These are phyloP conservation scores for Teunomyces stri DNA, from an alignment of 805 yeast species.

Conservation along the genomic window DNA sequence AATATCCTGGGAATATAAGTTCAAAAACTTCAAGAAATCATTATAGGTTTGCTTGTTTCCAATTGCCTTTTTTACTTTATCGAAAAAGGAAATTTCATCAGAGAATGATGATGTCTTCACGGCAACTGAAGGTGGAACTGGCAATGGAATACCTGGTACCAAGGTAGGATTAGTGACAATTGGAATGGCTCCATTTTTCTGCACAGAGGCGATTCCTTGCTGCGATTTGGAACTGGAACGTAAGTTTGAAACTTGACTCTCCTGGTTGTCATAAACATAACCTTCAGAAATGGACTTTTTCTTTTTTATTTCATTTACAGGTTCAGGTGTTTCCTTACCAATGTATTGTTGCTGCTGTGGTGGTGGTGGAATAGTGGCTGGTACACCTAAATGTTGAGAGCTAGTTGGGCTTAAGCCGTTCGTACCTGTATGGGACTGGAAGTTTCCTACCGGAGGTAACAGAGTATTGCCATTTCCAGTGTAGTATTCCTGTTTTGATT, in stretches of 20 bases:
- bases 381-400: slow-evolving; percentile 15
- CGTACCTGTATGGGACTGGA: slow-evolving; percentile 51
- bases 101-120: slow-evolving; percentile 59
- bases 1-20: slow-evolving; percentile 85
- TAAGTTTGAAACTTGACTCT: slow-evolving; percentile 48
- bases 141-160: slow-evolving; percentile 85
- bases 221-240: slow-evolving; percentile 28
- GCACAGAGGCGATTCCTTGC: slow-evolving; percentile 2
- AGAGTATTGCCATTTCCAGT: slow-evolving; percentile 41
- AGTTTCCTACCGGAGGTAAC: slow-evolving; percentile 86
- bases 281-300: slow-evolving; percentile 28
- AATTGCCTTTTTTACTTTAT: slow-evolving; percentile 82
- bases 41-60: slow-evolving; percentile 87
- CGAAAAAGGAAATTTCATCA: slow-evolving; percentile 89
- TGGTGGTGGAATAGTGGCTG: slow-evolving; percentile 10
- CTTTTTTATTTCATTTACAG: slow-evolving; percentile 11
- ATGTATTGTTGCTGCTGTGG: slow-evolving; percentile 6
- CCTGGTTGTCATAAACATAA: slow-evolving; percentile 35
- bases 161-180: slow-evolving; percentile 54
- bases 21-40: slow-evolving; percentile 86
- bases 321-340: slow-evolving; percentile 9
- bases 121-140: slow-evolving; percentile 49
- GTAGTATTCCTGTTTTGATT: slow-evolving; percentile 25
- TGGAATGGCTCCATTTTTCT: slow-evolving; percentile 35
- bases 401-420: slow-evolving; percentile 23